Evolutionary conservation across 148 eudicot species (phyloP).

Genomic region (Nepenthes mirabilis): DNA sequence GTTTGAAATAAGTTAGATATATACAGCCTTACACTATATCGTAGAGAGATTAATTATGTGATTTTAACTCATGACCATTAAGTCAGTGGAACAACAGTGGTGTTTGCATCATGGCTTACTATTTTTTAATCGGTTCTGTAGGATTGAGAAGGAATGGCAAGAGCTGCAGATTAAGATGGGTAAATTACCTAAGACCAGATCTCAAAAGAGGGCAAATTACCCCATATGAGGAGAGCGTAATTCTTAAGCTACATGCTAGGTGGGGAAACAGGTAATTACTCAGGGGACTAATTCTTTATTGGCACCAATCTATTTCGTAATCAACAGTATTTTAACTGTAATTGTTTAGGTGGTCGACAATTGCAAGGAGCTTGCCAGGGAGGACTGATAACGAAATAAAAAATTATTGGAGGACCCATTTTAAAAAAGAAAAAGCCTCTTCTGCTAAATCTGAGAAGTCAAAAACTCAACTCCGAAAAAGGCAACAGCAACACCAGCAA

Average conservation of each 20-base stretch:
- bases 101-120: not conserved
- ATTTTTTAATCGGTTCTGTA: not conserved
- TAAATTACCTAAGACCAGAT: conserved; percentile 61
- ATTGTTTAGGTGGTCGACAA: no score
- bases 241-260: conserved; percentile 54
- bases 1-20: not conserved
- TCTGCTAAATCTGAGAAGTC: no score
- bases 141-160: conserved; percentile 59
- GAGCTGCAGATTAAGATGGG: conserved; percentile 66
- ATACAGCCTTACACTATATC: not conserved
- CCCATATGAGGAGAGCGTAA: conserved; percentile 44
- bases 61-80: not conserved
- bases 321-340: no score
- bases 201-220: conserved; percentile 59
- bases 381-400: no score
- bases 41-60: not conserved
- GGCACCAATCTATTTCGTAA: no score
- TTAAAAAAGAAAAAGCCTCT: no score
- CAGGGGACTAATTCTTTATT: no score
- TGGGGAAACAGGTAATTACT: conserved; percentile 60
- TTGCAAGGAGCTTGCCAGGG: no score
- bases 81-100: no score
- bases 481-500: no score
- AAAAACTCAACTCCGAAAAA: no score
- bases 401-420: no score